A percentile compares a stretch with the other conserved stretches of the same genome.
phyloP scores from a whole-genome alignment of 1,284 basidiomycete genomes.

The Termitomyces sp. region DNA sequence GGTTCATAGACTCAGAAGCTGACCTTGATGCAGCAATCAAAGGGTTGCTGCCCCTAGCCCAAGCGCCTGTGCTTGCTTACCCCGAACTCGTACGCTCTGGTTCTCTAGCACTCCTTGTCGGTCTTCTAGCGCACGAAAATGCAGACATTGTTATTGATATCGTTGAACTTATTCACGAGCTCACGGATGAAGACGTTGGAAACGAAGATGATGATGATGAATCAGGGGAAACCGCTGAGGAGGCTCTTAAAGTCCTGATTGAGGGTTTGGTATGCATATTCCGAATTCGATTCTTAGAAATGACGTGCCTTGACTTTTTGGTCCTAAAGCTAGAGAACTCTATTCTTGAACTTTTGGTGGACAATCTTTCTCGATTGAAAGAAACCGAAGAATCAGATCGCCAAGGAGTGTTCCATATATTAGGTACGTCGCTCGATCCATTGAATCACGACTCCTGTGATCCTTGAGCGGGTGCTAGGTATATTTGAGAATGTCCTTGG shows the following conservation, averaged over 20 bases:
- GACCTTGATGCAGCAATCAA: slow-evolving; percentile 89
- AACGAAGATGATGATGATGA: slow-evolving; percentile 70
- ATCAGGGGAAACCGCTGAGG: slow-evolving; percentile 63
- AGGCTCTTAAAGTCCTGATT: slow-evolving; percentile 68
- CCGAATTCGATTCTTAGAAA: background rate
- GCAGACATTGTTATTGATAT: slow-evolving; percentile 91
- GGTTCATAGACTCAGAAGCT: slow-evolving; percentile 98
- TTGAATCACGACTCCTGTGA: background rate
- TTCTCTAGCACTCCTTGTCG: slow-evolving; percentile 66
- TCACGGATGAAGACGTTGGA: slow-evolving; percentile 94
- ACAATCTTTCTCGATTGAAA: slow-evolving; percentile 82
- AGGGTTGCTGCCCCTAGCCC: slow-evolving; percentile 83
- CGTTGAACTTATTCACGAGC: slow-evolving; percentile 86
- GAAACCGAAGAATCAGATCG: slow-evolving; percentile 84
- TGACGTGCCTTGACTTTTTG: slow-evolving; percentile 4
- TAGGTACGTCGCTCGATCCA: slow-evolving; percentile 44
- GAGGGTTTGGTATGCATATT: slow-evolving; percentile 61
- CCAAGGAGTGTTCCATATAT: slow-evolving; percentile 88
- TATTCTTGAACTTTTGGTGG: slow-evolving; percentile 83
- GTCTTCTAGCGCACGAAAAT: slow-evolving; percentile 89
- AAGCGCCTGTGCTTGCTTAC: slow-evolving; percentile 80
- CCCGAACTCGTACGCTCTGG: slow-evolving; percentile 84
- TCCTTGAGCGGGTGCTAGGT: slow-evolving; percentile 40
- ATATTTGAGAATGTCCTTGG: slow-evolving; percentile 92
- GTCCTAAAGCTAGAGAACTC: slow-evolving; percentile 67